These are phyloP conservation scores for Sporobolomyces roseus DNA, from an alignment of 768 basidiomycete genomes.

Conservation along the genomic window DNA sequence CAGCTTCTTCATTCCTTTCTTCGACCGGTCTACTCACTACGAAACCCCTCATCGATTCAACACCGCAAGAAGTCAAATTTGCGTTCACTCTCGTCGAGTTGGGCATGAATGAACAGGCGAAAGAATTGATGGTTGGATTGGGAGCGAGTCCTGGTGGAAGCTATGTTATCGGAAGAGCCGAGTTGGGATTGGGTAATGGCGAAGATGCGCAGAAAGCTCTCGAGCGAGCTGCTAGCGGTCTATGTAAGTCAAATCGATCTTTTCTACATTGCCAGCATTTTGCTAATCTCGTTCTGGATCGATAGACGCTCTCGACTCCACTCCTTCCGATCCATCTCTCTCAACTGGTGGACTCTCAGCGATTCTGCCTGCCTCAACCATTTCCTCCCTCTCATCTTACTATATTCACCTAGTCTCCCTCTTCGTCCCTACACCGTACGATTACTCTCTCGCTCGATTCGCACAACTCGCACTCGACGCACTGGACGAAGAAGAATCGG, in stretches of 20 bases:
- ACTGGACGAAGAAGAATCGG: conserved; percentile 50
- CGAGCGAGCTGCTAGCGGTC: conserved; percentile 29
- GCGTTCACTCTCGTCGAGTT: conserved; percentile 10
- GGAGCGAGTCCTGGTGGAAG: conserved; percentile 20
- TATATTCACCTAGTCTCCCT: conserved; percentile 72
- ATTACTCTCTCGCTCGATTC: conserved; percentile 67
- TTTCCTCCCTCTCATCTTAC: conserved; percentile 65
- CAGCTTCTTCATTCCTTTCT: not conserved
- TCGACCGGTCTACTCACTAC: conserved; percentile 12
- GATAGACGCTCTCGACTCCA: no score
- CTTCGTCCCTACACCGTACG: conserved; percentile 61
- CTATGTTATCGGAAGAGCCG: conserved; percentile 35
- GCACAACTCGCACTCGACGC: conserved; percentile 74
- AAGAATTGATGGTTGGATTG: conserved; percentile 28
- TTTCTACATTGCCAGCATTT: no score
- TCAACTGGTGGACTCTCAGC: conserved; percentile 59
- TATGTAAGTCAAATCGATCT: no score
- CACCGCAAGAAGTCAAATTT: not conserved
- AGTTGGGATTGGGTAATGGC: conserved; percentile 26
- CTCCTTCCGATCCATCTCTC: no score
- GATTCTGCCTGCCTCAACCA: conserved; percentile 50
- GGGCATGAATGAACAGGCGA: conserved; percentile 12
- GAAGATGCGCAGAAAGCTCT: conserved; percentile 32
- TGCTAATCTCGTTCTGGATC: no score
- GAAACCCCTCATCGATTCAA: not conserved